A percentile compares a stretch with the other conserved stretches of the same genome.
These are phyloP conservation scores for Fusarium cyanostomum DNA, from an alignment of 2,329 filamentous ascomycete genomes.

Conservation along the genomic window DNA sequence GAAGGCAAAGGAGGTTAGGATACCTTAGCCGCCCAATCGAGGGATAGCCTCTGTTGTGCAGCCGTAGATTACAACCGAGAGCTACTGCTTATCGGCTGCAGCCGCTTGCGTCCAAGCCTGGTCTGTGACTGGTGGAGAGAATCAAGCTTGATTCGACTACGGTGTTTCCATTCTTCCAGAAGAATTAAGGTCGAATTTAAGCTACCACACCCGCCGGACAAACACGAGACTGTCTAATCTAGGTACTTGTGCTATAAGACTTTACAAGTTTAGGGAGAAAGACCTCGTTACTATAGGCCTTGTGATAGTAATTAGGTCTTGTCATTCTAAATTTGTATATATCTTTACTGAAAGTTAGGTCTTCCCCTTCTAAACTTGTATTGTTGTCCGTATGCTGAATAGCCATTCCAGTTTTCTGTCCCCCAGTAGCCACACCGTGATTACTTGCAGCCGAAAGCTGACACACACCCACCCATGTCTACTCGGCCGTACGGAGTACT, in stretches of 20 bases:
- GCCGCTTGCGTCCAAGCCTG: neutral
- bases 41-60: conserved; percentile 14
- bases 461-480: no score
- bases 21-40: conserved; percentile 20
- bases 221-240: no score
- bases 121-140: conserved; percentile 1
- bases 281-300: no score
- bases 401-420: conserved; percentile 7
- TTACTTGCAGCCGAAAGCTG: no score
- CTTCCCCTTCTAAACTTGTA: no score
- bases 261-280: no score
- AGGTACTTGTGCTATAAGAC: no score
- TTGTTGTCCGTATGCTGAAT: neutral
- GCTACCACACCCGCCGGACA: neutral
- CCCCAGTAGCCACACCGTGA: conserved; percentile 7
- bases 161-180: conserved; percentile 18
- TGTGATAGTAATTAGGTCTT: no score
- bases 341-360: no score
- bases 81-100: conserved; percentile 23
- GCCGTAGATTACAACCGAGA: conserved; percentile 17
- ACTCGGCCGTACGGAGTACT: no score
- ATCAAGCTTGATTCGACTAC: conserved; percentile 14
- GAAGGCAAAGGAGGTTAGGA: conserved; percentile 34
- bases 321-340: no score
- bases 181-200: neutral